Percentiles rank a stretch among this genome's conserved stretches.
These are phyloP conservation scores for Lipomyces oligophaga DNA, from an alignment of 805 yeast species.

Conservation along the genomic window DNA sequence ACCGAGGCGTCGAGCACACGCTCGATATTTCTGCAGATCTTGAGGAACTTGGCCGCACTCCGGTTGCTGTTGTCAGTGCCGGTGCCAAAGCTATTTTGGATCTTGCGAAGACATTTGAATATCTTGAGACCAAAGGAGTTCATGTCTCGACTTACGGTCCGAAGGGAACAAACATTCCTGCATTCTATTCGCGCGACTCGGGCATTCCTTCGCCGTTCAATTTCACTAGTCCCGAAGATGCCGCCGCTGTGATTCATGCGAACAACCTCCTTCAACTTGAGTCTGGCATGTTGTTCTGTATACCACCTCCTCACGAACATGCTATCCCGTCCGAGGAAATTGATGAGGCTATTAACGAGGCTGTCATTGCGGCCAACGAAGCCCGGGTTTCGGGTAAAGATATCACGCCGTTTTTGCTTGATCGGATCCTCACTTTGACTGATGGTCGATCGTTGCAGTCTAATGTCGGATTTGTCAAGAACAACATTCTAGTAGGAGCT, in stretches of 20 bases:
- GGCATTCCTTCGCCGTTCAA: constrained; percentile 68
- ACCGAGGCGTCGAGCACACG: constrained; percentile 66
- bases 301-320: constrained; percentile 68
- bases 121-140: constrained; percentile 86
- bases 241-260: constrained; percentile 57
- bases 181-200: constrained; percentile 74
- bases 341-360: constrained; percentile 52
- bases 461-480: constrained; percentile 70
- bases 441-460: constrained; percentile 65
- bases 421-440: constrained; percentile 62
- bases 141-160: constrained; percentile 68
- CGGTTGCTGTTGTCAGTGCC: constrained; percentile 85
- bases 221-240: constrained; percentile 50
- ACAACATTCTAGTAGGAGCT: constrained; percentile 69
- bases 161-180: constrained; percentile 59
- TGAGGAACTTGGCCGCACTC: constrained; percentile 77
- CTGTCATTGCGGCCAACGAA: constrained; percentile 53
- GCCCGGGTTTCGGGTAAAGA: constrained; percentile 63
- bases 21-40: constrained; percentile 86
- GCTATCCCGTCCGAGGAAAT: constrained; percentile 58
- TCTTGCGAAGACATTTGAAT: constrained; percentile 75
- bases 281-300: constrained; percentile 74
- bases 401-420: constrained; percentile 72
- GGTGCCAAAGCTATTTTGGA: constrained; percentile 88
- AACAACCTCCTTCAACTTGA: constrained; percentile 49